A percentile compares a stretch with the other conserved stretches of the same genome.
Evolutionary conservation across 129 eudicot genomes (phyloP).

Genomic region (Helianthus tuberosus): DNA sequence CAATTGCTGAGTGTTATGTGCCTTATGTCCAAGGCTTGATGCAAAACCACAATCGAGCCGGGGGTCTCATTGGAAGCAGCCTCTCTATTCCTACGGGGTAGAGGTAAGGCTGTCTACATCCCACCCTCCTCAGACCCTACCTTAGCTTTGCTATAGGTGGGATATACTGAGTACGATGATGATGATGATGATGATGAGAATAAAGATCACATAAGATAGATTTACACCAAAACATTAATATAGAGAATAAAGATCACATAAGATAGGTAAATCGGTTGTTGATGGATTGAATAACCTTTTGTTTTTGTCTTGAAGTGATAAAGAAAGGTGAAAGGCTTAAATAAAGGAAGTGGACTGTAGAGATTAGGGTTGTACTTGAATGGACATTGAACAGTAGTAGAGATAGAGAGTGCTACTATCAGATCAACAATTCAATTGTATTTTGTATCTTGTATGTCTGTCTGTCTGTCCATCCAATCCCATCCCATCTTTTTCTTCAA

Average conservation of each 20-base stretch:
- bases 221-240: background rate
- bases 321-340: conserved; percentile 7
- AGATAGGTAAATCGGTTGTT: background rate
- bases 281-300: background rate
- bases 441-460: conserved; percentile 33
- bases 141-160: too few relatives aligned
- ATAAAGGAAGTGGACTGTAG: background rate
- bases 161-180: too few relatives aligned
- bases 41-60: too few relatives aligned
- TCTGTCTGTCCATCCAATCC: conserved; percentile 31
- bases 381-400: conserved; percentile 31
- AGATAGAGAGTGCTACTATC: conserved; percentile 40
- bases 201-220: too few relatives aligned
- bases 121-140: too few relatives aligned
- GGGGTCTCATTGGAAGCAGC: too few relatives aligned
- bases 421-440: conserved; percentile 39
- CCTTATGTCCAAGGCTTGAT: too few relatives aligned
- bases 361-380: conserved; percentile 35
- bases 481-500: conserved; percentile 39
- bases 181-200: too few relatives aligned
- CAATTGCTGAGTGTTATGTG: too few relatives aligned
- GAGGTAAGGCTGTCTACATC: too few relatives aligned
- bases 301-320: conserved; percentile 21
- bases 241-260: background rate
- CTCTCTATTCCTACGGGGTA: too few relatives aligned